A percentile compares a stretch with the other conserved stretches of the same genome.
phyloP scores from a whole-genome alignment of 2,329 filamentous ascomycete species.

The Ophiostoma sp. region DNA sequence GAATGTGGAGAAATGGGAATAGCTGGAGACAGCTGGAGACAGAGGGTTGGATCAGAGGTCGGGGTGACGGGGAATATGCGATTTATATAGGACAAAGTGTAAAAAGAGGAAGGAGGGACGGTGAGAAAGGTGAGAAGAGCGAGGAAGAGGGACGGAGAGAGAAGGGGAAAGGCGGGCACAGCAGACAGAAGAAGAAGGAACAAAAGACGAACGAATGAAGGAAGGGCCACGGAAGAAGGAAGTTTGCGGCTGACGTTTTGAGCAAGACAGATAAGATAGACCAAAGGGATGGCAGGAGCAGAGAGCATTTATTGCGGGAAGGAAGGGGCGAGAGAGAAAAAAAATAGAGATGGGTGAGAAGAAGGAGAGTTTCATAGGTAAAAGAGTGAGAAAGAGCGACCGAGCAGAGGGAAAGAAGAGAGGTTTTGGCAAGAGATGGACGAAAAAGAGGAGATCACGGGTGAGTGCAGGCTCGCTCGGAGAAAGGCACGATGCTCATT shows the following conservation, averaged over 20 bases:
- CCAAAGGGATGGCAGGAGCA: conserved; percentile 5
- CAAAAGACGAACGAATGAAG: background rate
- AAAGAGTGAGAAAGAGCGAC: background rate
- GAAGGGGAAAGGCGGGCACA: background rate
- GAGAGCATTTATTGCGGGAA: background rate
- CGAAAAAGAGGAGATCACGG: conserved; percentile 4
- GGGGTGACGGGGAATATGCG: background rate
- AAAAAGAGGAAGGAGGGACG: background rate
- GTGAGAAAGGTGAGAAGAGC: background rate
- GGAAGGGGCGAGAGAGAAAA: conserved; percentile 2
- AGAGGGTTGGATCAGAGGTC: background rate
- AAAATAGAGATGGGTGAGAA: background rate
- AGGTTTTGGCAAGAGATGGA: background rate
- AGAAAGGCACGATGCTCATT: conserved; percentile 11
- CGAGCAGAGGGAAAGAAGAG: background rate
- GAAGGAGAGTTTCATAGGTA: background rate
- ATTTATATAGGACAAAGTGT: background rate
- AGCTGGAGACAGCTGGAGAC: conserved; percentile 11
- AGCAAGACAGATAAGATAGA: background rate
- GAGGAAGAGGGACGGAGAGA: background rate
- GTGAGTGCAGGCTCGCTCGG: background rate
- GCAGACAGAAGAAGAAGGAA: background rate
- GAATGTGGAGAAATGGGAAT: conserved; percentile 7
- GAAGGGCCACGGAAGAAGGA: background rate
- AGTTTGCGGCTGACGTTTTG: background rate